Percentiles rank a stretch among this genome's conserved stretches.
These are phyloP conservation scores for Phytopythium sindhum DNA, from an alignment of 352 stramenopile genomes.

Conservation along the genomic window DNA sequence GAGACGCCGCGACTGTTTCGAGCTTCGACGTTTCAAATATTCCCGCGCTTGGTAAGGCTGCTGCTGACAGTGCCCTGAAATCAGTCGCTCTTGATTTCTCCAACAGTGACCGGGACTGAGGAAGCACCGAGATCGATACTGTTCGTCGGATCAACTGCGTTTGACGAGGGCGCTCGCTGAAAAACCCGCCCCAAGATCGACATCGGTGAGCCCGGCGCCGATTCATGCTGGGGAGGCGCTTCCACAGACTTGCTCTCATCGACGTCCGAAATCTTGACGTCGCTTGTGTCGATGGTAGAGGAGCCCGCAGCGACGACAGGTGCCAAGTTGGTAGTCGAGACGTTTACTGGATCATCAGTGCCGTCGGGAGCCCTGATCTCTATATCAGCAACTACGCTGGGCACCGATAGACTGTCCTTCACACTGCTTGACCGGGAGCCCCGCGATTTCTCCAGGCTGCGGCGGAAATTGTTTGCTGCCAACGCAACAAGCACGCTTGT, in stretches of 20 bases:
- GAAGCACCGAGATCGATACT: not conserved
- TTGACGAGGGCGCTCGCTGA: not conserved
- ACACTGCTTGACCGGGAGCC: not conserved
- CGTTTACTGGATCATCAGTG: not conserved
- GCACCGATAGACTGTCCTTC: not conserved
- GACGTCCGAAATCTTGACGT: not conserved
- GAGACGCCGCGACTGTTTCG: slow-evolving; percentile 2
- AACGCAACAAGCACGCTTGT: slow-evolving; percentile 61
- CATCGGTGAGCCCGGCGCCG: not conserved
- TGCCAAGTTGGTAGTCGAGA: not conserved
- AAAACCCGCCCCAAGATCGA: not conserved
- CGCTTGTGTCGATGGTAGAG: not conserved
- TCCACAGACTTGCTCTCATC: not conserved
- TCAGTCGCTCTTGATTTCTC: not conserved
- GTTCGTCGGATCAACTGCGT: not conserved
- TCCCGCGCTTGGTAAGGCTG: not conserved
- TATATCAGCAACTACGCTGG: too few species aligned
- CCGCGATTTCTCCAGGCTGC: slow-evolving; percentile 36
- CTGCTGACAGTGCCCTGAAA: not conserved
- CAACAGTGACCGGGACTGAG: not conserved
- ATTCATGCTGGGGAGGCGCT: not conserved
- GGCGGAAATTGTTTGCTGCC: slow-evolving; percentile 45
- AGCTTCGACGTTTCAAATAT: not conserved
- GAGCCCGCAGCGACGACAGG: not conserved
- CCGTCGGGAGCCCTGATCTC: not conserved